Conservation (phyloP, 78 protist genomes). For the Protostelium mycophagum region DNA sequence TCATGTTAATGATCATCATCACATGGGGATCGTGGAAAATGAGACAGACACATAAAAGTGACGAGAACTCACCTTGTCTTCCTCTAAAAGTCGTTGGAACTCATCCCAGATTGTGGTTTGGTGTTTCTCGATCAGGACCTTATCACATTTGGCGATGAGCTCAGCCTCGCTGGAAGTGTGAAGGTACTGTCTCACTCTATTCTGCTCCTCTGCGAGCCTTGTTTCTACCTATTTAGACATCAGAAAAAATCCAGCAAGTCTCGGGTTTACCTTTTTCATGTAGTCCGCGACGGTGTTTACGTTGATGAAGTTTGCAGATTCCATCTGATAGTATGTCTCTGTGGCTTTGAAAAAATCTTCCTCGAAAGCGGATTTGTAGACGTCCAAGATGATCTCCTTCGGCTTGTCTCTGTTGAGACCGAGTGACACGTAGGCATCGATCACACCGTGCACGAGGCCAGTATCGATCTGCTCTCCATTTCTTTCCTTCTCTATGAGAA, state of each 20-base stretch:
- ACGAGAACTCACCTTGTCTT: too few relatives aligned
- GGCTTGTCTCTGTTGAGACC: conserved; percentile 59
- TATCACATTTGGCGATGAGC: conserved; percentile 35
- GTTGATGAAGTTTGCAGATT: conserved; percentile 55
- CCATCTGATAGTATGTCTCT: conserved; percentile 61
- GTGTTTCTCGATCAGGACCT: conserved; percentile 57
- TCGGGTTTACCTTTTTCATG: conserved; percentile 50
- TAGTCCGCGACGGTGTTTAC: conserved; percentile 66
- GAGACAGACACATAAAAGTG: not conserved
- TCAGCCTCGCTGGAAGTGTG: conserved; percentile 39
- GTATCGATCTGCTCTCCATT: conserved; percentile 71
- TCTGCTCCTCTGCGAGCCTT: conserved; percentile 65
- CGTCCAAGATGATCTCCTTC: conserved; percentile 54
- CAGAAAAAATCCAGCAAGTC: conserved; percentile 1
- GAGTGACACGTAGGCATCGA: conserved; percentile 63
- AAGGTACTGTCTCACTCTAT: conserved; percentile 58
- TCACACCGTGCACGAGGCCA: conserved; percentile 42
- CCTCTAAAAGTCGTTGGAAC: conserved; percentile 39
- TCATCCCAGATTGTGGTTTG: conserved; percentile 42
- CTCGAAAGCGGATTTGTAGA: conserved; percentile 60
- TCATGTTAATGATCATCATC: too few relatives aligned
- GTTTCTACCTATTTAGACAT: conserved; percentile 27
- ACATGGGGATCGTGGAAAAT: not conserved
- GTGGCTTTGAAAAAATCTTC: conserved; percentile 65
- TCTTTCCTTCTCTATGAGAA: conserved; percentile 65